Evolutionary conservation across 306 rosid genomes (phyloP), one percentile per base, ranked within the genome.

Genomic region (Datisca glomerata): DNA sequence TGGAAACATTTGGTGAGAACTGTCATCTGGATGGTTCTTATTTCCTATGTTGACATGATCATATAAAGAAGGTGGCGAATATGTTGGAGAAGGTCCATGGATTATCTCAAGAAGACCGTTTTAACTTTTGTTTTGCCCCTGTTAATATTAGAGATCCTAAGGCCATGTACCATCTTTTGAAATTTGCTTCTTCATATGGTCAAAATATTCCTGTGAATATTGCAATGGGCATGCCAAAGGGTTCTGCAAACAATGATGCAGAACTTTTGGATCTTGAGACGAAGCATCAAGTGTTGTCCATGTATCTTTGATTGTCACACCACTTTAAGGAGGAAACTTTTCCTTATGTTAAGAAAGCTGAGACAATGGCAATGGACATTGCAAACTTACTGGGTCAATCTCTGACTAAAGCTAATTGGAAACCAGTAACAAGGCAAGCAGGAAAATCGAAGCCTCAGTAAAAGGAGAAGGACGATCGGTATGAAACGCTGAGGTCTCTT

Each of bases 231-330:
- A 65, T 83, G 68, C 97, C 89, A 3, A 74, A 38, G 57, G 55
- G 54, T 41, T 83, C 85, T 53, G 97, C 94, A 23, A 69, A 65
- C 21, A 79, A 56, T 62, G 81, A 87, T 60, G 33, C 68, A 14
- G 94, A 87, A 73, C 89, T 87, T 34, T 67, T 87, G 60, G 93
- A 82, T 67, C 94, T 87, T 17, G 93, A 87, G 78, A 69, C 80
- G 24, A 76, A 79, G 74, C 97, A 87, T 72, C 93, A 82, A 44
- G 94, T 87, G 37, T 33, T 76, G 61, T 87, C 97, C 45, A 72
- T 72, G 65, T 83, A 87, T 67, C 35, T 87, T 59, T 83, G 97
- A 89, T 59, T 83, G 56, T 73, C 94, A 13, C 68, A 87, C 50
- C 96, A 87, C 43, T 82, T 82, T 49, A 67, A 73, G 16, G 43